phyloP scores from a whole-genome alignment of 257 asterid species.

The Verbena officinalis region DNA sequence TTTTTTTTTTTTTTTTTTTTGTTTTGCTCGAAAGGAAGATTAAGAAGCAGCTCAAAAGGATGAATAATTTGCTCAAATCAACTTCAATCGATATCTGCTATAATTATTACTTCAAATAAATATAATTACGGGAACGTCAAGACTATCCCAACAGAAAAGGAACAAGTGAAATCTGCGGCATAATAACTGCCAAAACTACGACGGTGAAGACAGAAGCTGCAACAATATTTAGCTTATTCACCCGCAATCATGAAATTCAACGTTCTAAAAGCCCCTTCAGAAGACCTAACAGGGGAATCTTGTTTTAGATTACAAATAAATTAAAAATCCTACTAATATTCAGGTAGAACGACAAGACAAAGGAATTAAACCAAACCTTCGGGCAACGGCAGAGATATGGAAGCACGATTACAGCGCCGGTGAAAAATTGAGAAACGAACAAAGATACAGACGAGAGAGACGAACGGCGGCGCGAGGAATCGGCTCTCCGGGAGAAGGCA shows the following conservation, averaged over 20 bases:
- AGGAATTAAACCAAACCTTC: constrained; percentile 10
- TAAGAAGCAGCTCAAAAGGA: constrained; percentile 4
- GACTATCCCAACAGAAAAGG: too few species aligned
- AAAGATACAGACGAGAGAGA: neutral
- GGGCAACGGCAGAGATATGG: neutral
- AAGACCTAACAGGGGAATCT: neutral
- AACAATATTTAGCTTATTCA: neutral
- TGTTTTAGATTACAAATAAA: neutral
- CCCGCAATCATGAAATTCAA: neutral
- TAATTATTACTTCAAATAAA: too few species aligned
- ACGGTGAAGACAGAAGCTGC: neutral
- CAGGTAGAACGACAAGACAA: neutral
- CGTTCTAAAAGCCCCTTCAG: neutral
- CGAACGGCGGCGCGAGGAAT: neutral
- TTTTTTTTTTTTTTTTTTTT: too few species aligned
- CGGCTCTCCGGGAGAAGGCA: neutral
- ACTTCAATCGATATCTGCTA: neutral
- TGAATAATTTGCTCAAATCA: neutral
- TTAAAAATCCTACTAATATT: neutral
- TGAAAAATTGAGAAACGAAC: neutral
- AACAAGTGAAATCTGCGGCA: neutral
- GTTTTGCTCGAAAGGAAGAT: neutral
- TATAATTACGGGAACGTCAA: too few species aligned
- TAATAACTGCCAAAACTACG: neutral
- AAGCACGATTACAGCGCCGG: neutral